phyloP scores from a whole-genome alignment of 164 flowering plant species.

The Vitis rotundifolia region DNA sequence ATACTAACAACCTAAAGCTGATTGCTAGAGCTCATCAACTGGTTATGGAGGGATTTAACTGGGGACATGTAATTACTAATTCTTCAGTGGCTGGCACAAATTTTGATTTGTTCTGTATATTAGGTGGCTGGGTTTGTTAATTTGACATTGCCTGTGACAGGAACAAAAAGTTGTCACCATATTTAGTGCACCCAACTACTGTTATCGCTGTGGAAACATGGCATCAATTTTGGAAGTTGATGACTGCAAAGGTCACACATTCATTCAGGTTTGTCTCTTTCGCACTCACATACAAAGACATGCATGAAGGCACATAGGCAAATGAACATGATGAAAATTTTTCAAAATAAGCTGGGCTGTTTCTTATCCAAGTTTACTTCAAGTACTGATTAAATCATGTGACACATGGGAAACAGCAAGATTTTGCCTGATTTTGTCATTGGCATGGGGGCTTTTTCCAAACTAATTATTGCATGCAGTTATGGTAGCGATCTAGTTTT shows the following conservation, averaged over 20 bases:
- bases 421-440: no score
- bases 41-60: slow-evolving; percentile 19
- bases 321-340: no score
- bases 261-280: slow-evolving; percentile 15
- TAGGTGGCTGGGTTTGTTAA: no score
- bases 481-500: neutral
- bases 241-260: slow-evolving; percentile 16
- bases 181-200: slow-evolving; percentile 16
- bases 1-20: slow-evolving; percentile 14
- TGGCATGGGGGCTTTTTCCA: no score
- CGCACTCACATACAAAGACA: neutral
- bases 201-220: slow-evolving; percentile 14
- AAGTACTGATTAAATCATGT: no score
- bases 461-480: neutral
- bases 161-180: slow-evolving; percentile 18
- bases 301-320: no score
- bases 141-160: neutral
- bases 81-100: neutral
- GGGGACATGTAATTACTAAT: slow-evolving; percentile 12
- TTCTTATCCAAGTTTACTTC: no score
- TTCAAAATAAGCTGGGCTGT: no score
- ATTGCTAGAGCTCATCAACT: slow-evolving; percentile 19
- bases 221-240: slow-evolving; percentile 18
- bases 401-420: no score
- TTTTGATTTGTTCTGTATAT: no score